These are phyloP conservation scores for Vitis hybrid DNA, from an alignment of 177 flowering plant genomes.

Conservation along the genomic window DNA sequence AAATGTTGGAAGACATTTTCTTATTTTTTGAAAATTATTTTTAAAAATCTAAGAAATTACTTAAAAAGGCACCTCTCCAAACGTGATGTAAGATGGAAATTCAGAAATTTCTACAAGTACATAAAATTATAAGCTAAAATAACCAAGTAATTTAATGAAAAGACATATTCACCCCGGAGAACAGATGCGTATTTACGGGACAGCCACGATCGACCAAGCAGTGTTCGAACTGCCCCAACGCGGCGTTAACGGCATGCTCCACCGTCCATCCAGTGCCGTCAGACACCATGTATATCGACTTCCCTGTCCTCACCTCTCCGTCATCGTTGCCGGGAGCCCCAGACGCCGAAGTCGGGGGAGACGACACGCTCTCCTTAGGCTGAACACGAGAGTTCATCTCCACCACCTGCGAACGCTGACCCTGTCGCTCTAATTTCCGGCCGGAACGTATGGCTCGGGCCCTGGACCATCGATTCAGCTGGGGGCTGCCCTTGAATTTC, in stretches of 20 bases:
- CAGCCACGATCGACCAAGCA: slow-evolving; percentile 86
- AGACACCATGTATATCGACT: slow-evolving; percentile 87
- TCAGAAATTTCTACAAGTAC: no score
- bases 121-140: neutral
- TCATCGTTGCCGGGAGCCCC: slow-evolving; percentile 31
- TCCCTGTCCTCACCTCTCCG: slow-evolving; percentile 30
- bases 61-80: no score
- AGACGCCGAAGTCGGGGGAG: neutral
- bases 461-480: slow-evolving; percentile 77
- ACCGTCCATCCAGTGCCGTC: slow-evolving; percentile 99
- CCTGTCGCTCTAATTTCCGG: slow-evolving; percentile 59
- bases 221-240: slow-evolving; percentile 88
- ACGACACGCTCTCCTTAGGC: neutral
- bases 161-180: slow-evolving; percentile 66
- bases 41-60: no score
- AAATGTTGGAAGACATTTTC: no score
- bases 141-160: neutral
- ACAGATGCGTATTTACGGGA: slow-evolving; percentile 80
- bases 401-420: slow-evolving; percentile 9
- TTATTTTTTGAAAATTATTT: no score
- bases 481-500: slow-evolving; percentile 54
- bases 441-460: slow-evolving; percentile 81
- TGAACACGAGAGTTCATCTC: slow-evolving; percentile 8
- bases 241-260: slow-evolving; percentile 86
- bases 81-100: no score